Conservation (phyloP, 495 filamentous ascomycete species). For the Lepraria neglecta region DNA sequence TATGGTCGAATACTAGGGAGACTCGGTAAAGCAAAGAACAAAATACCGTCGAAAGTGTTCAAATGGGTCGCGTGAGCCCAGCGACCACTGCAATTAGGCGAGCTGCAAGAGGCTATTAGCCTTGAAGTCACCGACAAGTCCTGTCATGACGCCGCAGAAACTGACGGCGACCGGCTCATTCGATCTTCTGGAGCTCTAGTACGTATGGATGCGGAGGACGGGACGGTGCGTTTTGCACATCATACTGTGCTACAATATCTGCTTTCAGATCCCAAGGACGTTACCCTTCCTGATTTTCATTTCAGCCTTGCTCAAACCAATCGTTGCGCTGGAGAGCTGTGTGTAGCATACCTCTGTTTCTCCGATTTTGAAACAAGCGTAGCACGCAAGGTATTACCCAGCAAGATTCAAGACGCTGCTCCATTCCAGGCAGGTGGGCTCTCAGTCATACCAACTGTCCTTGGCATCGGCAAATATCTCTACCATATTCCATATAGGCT, state of each 20-base stretch:
- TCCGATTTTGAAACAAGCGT: slow-evolving; percentile 27
- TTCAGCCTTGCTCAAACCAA: slow-evolving; percentile 11
- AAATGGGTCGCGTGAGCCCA: slow-evolving; percentile 33
- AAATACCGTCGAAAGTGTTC: slow-evolving; percentile 16
- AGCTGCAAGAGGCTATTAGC: slow-evolving; percentile 35
- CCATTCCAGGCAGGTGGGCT: neutral
- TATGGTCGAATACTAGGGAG: slow-evolving; percentile 27
- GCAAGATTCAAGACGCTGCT: neutral
- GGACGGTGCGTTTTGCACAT: slow-evolving; percentile 35
- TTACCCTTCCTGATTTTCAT: neutral
- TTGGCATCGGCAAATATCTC: neutral
- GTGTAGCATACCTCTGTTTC: slow-evolving; percentile 26
- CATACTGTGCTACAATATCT: slow-evolving; percentile 34
- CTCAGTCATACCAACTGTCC: neutral
- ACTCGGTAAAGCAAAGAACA: slow-evolving; percentile 7
- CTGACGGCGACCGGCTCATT: slow-evolving; percentile 27
- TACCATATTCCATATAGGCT: neutral
- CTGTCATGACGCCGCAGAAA: slow-evolving; percentile 30
- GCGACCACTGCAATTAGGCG: slow-evolving; percentile 32
- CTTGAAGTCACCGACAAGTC: slow-evolving; percentile 27
- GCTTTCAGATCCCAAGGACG: neutral
- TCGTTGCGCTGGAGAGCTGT: slow-evolving; percentile 16
- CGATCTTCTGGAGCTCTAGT: slow-evolving; percentile 34
- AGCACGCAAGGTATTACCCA: neutral
- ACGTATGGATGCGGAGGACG: slow-evolving; percentile 26